Percentiles rank a stretch among this genome's conserved stretches.
phyloP scores from a whole-genome alignment of 1,284 basidiomycete species.

The Entoloma clypeatum region DNA sequence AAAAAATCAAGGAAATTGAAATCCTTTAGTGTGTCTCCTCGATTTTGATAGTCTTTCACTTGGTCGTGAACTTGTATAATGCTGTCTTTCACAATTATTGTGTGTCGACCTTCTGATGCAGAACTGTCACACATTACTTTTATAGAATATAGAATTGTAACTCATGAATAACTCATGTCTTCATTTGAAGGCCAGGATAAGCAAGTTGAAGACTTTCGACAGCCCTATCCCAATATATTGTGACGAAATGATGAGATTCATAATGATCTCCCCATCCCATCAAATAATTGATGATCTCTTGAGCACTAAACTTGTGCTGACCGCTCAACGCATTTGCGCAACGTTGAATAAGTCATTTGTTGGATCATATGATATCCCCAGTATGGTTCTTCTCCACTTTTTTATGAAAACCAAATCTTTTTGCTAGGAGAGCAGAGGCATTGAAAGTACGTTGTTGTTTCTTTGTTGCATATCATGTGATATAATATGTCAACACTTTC shows the following conservation, averaged over 20 bases:
- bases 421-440: slow-evolving; percentile 7
- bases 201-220: slow-evolving; percentile 13
- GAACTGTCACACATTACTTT: no score
- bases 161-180: no score
- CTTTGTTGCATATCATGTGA: slow-evolving; percentile 26
- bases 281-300: slow-evolving; percentile 32
- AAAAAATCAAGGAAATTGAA: slow-evolving; percentile 23
- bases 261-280: slow-evolving; percentile 35
- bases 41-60: slow-evolving; percentile 27
- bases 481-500: slow-evolving; percentile 24
- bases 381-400: slow-evolving; percentile 5
- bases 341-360: slow-evolving; percentile 17
- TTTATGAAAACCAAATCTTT: slow-evolving; percentile 15
- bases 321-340: slow-evolving; percentile 27
- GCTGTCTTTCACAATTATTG: no score
- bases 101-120: no score
- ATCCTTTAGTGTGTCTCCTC: slow-evolving; percentile 17
- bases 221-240: slow-evolving; percentile 31
- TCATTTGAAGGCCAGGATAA: slow-evolving; percentile 16
- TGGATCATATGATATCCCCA: slow-evolving; percentile 3
- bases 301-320: slow-evolving; percentile 33
- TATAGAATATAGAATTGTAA: slow-evolving; percentile 1
- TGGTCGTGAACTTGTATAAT: no score
- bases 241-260: slow-evolving; percentile 29
- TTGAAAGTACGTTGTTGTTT: slow-evolving; percentile 6